These are phyloP conservation scores for Hymenoscyphus occultus DNA, from an alignment of 2,329 filamentous ascomycete genomes.

Conservation along the genomic window DNA sequence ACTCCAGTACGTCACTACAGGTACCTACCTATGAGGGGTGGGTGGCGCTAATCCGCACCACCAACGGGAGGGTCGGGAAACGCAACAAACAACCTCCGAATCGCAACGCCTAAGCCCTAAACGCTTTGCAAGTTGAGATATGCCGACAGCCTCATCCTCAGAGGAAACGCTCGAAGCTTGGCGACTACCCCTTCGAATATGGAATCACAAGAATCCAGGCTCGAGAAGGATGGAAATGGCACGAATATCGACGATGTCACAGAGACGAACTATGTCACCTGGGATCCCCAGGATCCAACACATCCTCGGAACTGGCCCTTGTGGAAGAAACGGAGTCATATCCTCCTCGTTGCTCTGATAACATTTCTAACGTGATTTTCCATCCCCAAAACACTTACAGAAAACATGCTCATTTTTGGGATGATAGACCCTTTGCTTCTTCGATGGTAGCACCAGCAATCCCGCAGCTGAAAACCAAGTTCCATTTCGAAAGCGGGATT, in stretches of 20 bases:
- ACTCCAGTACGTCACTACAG: not conserved
- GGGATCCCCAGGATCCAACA: not conserved
- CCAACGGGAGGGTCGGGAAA: not conserved
- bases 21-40: not conserved
- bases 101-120: not conserved
- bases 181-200: not conserved
- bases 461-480: not conserved
- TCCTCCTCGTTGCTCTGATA: not conserved
- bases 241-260: not conserved
- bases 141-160: not conserved
- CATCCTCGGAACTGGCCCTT: conserved; percentile 1
- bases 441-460: conserved; percentile 3
- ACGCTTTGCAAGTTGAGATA: not conserved
- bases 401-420: not conserved
- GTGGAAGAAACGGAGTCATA: conserved; percentile 4
- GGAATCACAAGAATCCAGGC: conserved; percentile 2
- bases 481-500: not conserved
- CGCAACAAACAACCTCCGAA: too few species aligned
- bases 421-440: not conserved
- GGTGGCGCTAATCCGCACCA: not conserved
- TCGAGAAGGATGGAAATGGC: not conserved
- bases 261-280: not conserved
- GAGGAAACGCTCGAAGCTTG: not conserved
- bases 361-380: not conserved
- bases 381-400: not conserved